Conservation (phyloP, 352 stramenopile genomes). For the Globisporangium sylvaticum region DNA sequence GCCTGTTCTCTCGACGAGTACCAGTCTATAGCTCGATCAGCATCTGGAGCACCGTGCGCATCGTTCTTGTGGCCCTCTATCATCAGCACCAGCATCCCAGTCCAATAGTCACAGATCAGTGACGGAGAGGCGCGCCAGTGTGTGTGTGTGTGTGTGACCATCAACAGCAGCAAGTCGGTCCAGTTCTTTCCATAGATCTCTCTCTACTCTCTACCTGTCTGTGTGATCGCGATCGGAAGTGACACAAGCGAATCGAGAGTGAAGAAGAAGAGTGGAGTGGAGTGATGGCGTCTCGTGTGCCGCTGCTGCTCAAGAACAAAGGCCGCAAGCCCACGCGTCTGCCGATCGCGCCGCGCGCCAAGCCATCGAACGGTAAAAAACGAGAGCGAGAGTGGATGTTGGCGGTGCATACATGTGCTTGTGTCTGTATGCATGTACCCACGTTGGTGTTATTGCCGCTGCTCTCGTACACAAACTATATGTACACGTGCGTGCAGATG, state of each 20-base stretch:
- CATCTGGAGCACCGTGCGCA: neutral
- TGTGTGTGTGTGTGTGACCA: neutral
- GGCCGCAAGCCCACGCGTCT: constrained; percentile 62
- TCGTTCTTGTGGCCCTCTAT: neutral
- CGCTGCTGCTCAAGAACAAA: constrained; percentile 72
- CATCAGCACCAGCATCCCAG: neutral
- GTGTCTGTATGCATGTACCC: neutral
- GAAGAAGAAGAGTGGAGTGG: neutral
- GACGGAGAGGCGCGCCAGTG: neutral
- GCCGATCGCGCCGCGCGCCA: constrained; percentile 60
- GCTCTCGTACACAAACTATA: neutral
- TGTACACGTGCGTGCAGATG: neutral
- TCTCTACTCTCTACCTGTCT: neutral
- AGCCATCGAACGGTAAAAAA: constrained; percentile 52
- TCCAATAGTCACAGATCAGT: too few species aligned
- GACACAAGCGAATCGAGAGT: neutral
- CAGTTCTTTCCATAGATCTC: neutral
- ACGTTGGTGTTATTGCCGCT: neutral
- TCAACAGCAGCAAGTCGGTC: neutral
- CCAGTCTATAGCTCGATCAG: neutral
- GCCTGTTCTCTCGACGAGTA: neutral
- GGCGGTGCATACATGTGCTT: neutral
- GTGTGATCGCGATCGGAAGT: neutral
- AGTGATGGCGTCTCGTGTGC: constrained; percentile 50
- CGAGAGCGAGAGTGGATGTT: neutral